Percentiles rank a stretch among this genome's conserved stretches.
Evolutionary conservation across 805 yeast genomes (phyloP).

Genomic region (Dipodascus geniculatus): DNA sequence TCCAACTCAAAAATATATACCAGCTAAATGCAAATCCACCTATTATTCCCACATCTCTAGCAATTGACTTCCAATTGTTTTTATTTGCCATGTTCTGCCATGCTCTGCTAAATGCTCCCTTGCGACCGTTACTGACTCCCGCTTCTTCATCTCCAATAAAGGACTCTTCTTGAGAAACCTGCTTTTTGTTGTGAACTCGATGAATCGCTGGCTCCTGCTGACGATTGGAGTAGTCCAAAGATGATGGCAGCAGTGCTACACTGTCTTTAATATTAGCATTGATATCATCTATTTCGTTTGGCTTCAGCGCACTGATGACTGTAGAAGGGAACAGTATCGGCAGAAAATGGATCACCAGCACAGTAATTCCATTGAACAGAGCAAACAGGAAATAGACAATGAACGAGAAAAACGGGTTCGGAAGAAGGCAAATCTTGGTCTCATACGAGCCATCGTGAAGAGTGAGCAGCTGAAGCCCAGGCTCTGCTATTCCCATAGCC

Average conservation of each 20-base stretch:
- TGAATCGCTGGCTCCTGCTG: background rate
- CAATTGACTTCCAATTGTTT: background rate
- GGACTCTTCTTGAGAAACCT: background rate
- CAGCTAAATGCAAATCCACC: background rate
- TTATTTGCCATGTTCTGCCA: background rate
- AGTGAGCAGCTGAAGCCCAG: slow-evolving; percentile 79
- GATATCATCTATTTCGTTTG: background rate
- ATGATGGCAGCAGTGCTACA: background rate
- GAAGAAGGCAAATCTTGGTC: slow-evolving; percentile 23
- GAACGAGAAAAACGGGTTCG: slow-evolving; percentile 23
- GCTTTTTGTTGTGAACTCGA: background rate
- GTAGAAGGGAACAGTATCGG: slow-evolving; percentile 7
- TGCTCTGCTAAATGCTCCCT: background rate
- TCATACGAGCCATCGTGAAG: slow-evolving; percentile 24
- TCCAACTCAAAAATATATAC: background rate
- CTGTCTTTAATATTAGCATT: background rate
- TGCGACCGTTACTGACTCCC: background rate
- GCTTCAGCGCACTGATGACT: background rate
- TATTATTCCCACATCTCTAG: background rate
- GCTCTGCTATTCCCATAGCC: slow-evolving; percentile 81
- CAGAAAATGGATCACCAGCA: slow-evolving; percentile 4
- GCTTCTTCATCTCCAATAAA: background rate
- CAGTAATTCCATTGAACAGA: slow-evolving; percentile 1
- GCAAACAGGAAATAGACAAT: slow-evolving; percentile 17
- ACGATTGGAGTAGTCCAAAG: background rate